Percentiles rank a stretch among this genome's conserved stretches.
Conservation (phyloP, 2,329 filamentous ascomycete species). For the Magnaporthiopsis rhizophila region DNA sequence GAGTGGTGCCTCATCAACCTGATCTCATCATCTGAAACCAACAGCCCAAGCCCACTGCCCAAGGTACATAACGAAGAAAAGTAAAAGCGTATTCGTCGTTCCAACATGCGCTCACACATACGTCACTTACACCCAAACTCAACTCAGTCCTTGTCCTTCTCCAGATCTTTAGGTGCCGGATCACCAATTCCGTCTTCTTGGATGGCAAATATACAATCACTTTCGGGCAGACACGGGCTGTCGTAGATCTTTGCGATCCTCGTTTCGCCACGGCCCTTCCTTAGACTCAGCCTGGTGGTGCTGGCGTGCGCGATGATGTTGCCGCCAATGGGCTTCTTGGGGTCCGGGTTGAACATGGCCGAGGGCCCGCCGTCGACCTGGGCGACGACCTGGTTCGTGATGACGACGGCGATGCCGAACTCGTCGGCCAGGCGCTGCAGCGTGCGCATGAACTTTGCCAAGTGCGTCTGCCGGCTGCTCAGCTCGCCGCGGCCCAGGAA, state of each 20-base stretch:
- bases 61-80: neutral
- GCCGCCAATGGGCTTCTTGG: slow-evolving; percentile 97
- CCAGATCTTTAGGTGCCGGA: slow-evolving; percentile 88
- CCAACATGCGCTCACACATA: neutral
- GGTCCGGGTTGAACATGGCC: slow-evolving; percentile 98
- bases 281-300: slow-evolving; percentile 87
- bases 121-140: neutral
- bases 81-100: neutral
- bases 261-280: slow-evolving; percentile 92
- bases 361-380: slow-evolving; percentile 95
- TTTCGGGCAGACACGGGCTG: slow-evolving; percentile 92
- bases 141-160: slow-evolving; percentile 50
- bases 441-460: slow-evolving; percentile 82
- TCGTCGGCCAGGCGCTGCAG: slow-evolving; percentile 70
- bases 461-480: slow-evolving; percentile 82
- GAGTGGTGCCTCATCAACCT: neutral
- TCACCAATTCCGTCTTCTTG: slow-evolving; percentile 96
- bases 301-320: slow-evolving; percentile 98
- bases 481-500: slow-evolving; percentile 95
- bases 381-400: slow-evolving; percentile 97
- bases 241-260: slow-evolving; percentile 99
- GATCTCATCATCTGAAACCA: neutral
- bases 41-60: neutral
- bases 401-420: slow-evolving; percentile 96
- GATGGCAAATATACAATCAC: slow-evolving; percentile 94